Percentiles rank a stretch among this genome's conserved stretches.
Conservation (phyloP, 345 rosid genomes). For the Laguncularia racemosa region DNA sequence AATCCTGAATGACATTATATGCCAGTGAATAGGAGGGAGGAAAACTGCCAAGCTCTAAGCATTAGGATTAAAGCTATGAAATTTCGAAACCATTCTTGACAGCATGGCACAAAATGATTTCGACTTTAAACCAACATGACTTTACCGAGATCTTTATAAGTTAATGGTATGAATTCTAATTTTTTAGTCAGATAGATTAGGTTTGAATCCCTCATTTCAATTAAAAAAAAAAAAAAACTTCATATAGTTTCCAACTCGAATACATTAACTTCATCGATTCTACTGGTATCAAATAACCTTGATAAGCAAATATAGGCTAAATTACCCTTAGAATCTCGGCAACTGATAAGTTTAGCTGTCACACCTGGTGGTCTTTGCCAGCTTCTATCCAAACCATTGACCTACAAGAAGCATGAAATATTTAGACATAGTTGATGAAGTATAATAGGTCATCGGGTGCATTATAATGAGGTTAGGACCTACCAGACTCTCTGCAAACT, state of each 20-base stretch:
- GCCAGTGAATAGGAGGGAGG: not conserved
- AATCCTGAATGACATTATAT: conserved; percentile 34
- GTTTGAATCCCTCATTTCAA: too few species aligned
- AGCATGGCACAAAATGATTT: too few species aligned
- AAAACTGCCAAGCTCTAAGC: not conserved
- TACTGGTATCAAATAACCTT: too few species aligned
- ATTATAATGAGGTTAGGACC: conserved; percentile 1
- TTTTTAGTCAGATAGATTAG: too few species aligned
- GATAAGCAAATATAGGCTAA: not conserved
- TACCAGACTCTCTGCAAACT: conserved; percentile 81
- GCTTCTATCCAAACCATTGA: conserved; percentile 90
- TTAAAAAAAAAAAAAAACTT: not conserved
- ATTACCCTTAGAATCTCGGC: conserved; percentile 62
- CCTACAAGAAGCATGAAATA: conserved; percentile 21
- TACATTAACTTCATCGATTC: not conserved
- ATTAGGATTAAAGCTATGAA: not conserved
- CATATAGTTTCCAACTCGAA: not conserved
- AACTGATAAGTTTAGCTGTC: conserved; percentile 62
- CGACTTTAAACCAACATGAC: too few species aligned
- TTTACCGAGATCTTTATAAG: too few species aligned
- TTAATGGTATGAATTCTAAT: too few species aligned
- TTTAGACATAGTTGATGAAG: not conserved
- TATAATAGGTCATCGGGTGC: not conserved
- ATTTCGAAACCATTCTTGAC: not conserved
- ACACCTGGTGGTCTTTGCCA: conserved; percentile 89